Percentiles rank a stretch among this genome's conserved stretches.
These are phyloP conservation scores for Globisporangium carolinianum DNA, from an alignment of 352 stramenopile genomes.

Conservation along the genomic window DNA sequence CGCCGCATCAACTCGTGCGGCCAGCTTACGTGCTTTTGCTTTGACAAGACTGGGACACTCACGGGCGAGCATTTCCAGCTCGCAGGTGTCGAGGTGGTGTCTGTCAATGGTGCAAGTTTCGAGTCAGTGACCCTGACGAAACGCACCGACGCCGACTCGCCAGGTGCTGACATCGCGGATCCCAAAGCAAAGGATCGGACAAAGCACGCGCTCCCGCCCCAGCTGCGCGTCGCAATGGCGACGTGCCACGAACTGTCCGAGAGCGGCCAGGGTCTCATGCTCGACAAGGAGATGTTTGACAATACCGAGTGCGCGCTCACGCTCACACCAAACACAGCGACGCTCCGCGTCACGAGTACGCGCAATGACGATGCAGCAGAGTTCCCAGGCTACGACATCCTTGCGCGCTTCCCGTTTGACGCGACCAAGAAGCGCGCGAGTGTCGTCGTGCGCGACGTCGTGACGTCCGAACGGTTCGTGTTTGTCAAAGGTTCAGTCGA, in stretches of 20 bases:
- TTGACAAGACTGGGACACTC: slow-evolving; percentile 78
- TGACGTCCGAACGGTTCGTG: slow-evolving; percentile 25
- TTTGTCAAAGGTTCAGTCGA: slow-evolving; percentile 49
- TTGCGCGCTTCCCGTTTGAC: slow-evolving; percentile 50
- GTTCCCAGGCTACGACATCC: slow-evolving; percentile 22
- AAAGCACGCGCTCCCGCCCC: slow-evolving; percentile 16
- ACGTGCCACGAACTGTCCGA: slow-evolving; percentile 41
- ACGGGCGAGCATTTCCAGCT: slow-evolving; percentile 69
- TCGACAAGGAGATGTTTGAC: slow-evolving; percentile 52
- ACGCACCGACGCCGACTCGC: too few relatives aligned
- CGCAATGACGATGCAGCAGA: background rate
- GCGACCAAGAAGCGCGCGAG: slow-evolving; percentile 34
- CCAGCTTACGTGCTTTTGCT: slow-evolving; percentile 69
- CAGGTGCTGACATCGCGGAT: slow-evolving; percentile 27
- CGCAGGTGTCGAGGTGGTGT: slow-evolving; percentile 4
- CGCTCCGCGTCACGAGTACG: slow-evolving; percentile 8
- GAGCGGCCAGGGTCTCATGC: slow-evolving; percentile 28
- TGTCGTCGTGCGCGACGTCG: slow-evolving; percentile 30
- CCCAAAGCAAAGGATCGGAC: too few relatives aligned
- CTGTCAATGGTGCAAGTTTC: background rate
- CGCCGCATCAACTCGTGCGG: slow-evolving; percentile 60
- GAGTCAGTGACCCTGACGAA: background rate
- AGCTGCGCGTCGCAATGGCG: slow-evolving; percentile 27
- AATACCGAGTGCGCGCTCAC: slow-evolving; percentile 21
- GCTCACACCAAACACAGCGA: slow-evolving; percentile 19